Evolutionary conservation across 805 yeast genomes (phyloP), one percentile per base, ranked within the genome.

Genomic region (Saccharomyces paradoxus): DNA sequence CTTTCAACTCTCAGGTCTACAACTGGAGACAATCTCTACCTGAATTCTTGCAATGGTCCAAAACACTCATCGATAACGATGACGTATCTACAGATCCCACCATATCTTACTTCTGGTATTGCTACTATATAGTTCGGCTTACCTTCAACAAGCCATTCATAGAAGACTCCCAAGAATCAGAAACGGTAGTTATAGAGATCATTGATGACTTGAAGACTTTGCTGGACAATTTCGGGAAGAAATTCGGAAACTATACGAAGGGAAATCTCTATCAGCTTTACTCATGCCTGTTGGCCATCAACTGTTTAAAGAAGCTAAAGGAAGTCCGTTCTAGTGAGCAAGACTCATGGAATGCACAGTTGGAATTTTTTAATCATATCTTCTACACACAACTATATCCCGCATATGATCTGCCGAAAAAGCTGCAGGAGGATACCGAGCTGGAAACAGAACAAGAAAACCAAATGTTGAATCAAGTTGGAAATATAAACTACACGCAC

Each of bases 61-160:
- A 72, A 44, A 62, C 66, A 2, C 63, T 67, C n/a, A 67, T 82
- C 41, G 65, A 64, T 46, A 64, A 65, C 50, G 68, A 74, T 17
- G 79, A 81, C 12, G 75, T 75, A 48, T 63, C 71, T 13, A 67
- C 72, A 8, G 81, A 81, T 58, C 85, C 86, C 0, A 80, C 82
- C 0, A 70, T 75, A 22, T 73, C 81, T 47, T 73, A 79, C 50
- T 77, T 81, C 49, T 71, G 81, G 61, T 81, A 79, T 60, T 81
- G 80, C 60, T 83, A 82, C 63, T 83, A 82, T 61, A 76, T 83
- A 48, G 76, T 81, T 1, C 66, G 79, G 17, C 69, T 83, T n/a
- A 81, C 86, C 54, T 74, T 82, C 52, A 82, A 82, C 61, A 71
- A 83, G 46, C 86, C 86, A 1, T 82, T 82, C 60, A 75, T 81